Percentiles rank a stretch among this genome's conserved stretches.
phyloP scores from a whole-genome alignment of 2,329 filamentous ascomycete species.

The Aspergillus glaucus region DNA sequence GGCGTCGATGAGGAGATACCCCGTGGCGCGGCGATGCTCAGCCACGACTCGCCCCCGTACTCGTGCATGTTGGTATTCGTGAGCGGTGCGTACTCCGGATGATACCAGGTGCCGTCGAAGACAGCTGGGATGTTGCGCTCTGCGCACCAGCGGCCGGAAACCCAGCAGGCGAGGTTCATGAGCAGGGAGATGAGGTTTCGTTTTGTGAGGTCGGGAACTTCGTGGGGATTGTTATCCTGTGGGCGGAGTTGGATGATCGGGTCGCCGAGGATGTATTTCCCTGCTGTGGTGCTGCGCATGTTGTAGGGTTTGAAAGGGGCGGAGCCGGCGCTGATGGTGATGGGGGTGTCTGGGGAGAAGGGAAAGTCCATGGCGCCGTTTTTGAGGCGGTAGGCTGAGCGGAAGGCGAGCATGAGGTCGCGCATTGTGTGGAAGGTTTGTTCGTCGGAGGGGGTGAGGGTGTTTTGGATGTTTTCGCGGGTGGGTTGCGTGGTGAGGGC shows the following conservation, averaged over 20 bases:
- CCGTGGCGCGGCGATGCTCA: conserved; percentile 27
- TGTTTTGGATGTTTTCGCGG: conserved; percentile 18
- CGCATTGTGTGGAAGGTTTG: conserved; percentile 29
- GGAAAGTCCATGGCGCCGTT: conserved; percentile 37
- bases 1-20: conserved; percentile 43
- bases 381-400: conserved; percentile 23
- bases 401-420: conserved; percentile 35
- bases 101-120: conserved; percentile 32
- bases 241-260: conserved; percentile 34
- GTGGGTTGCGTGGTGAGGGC: conserved; percentile 13
- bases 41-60: conserved; percentile 39
- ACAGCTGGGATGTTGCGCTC: conserved; percentile 31
- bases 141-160: conserved; percentile 30
- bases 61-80: conserved; percentile 33
- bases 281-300: conserved; percentile 20
- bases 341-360: conserved; percentile 8
- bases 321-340: conserved; percentile 22
- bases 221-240: conserved; percentile 28
- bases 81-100: conserved; percentile 35
- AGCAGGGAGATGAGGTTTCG: conserved; percentile 38
- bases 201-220: conserved; percentile 32
- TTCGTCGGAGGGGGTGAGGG: conserved; percentile 28
- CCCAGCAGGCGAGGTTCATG: conserved; percentile 50
- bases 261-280: conserved; percentile 34
- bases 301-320: conserved; percentile 20